Evolutionary conservation across 495 filamentous ascomycete species (phyloP), one percentile per base, ranked within the genome.

Genomic region (Elaphomyces granulatus): DNA sequence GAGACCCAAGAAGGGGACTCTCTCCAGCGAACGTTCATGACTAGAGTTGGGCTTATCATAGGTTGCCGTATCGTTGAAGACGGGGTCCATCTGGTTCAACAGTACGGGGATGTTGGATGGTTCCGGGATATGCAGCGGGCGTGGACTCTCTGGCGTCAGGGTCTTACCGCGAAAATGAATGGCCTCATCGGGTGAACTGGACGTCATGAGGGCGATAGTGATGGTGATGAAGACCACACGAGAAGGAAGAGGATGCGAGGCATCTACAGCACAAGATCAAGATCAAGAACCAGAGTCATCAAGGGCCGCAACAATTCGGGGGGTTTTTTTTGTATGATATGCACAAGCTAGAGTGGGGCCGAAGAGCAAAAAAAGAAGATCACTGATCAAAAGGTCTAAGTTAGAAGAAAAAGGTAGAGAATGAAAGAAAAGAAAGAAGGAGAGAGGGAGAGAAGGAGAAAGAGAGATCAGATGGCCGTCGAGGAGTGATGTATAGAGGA

Each of bases 31-130:
- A n/a, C n/a, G n/a, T n/a, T 40, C 38, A 37, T 46, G 37, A 34
- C 37, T 26, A 20, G 37, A 36, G 14, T 52, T 53, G 32, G 54
- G 37, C 26, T 45, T 59, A 38, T 64, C 56, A 46, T 69, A 69
- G 32, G 73, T 70, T 15, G 75, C 66, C 18, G 74, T 78, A 51
- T 79, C 75, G 59, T 81, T 77, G 63, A 81, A 81, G 45, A 70
- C 53, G 33, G 77, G 75, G 59, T 84, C 78, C 68, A 74, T 83
- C 57, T 81, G 77, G 48, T 78, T 78, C 48, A 78, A 66, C 43
- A 83, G 70, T 38, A 83, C 71, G 15, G 80, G 77, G 37, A 83
- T 78, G 47, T 74, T 81, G 43, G 77, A 66, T 31, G 78, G 75
- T 48, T 78, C 74, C 47, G 80, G 72, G 49, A 78, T 66, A 56